Evolutionary conservation across 306 rosid genomes (phyloP).

Genomic region (Vicia sativa): DNA sequence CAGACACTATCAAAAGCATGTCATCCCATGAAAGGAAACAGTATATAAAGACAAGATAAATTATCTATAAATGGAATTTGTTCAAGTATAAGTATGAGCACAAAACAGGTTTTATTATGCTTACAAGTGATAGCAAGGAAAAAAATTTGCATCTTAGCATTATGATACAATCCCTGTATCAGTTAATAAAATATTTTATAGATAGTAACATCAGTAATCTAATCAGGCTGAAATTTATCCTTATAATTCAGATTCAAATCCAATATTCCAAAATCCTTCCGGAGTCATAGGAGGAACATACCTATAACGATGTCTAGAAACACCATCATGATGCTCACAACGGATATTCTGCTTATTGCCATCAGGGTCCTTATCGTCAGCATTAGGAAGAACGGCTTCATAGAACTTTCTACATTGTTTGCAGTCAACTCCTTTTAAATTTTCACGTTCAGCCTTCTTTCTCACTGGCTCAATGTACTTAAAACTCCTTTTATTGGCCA

Average conservation of each 20-base stretch:
- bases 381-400: constrained; percentile 82
- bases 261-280: constrained; percentile 98
- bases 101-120: constrained; percentile 14
- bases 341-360: constrained; percentile 54
- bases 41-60: constrained; percentile 1
- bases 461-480: constrained; percentile 90
- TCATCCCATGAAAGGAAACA: constrained; percentile 4
- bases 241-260: constrained; percentile 89
- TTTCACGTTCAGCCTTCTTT: constrained; percentile 90
- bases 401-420: constrained; percentile 88
- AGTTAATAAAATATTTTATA: constrained; percentile 5
- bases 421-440: constrained; percentile 88
- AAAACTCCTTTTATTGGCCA: constrained; percentile 52
- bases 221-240: constrained; percentile 10
- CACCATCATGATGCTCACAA: constrained; percentile 95
- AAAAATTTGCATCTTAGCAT: constrained; percentile 21
- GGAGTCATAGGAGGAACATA: constrained; percentile 94
- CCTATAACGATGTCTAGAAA: constrained; percentile 92
- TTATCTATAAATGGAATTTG: constrained; percentile 18
- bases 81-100: neutral
- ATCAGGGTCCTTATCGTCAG: constrained; percentile 49
- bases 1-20: constrained; percentile 10
- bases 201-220: neutral
- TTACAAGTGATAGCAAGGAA: neutral
- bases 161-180: constrained; percentile 3